A percentile compares a stretch with the other conserved stretches of the same genome.
These are phyloP conservation scores for Ceratobasidium sp. DNA, from an alignment of 1,284 basidiomycete genomes.

Conservation along the genomic window DNA sequence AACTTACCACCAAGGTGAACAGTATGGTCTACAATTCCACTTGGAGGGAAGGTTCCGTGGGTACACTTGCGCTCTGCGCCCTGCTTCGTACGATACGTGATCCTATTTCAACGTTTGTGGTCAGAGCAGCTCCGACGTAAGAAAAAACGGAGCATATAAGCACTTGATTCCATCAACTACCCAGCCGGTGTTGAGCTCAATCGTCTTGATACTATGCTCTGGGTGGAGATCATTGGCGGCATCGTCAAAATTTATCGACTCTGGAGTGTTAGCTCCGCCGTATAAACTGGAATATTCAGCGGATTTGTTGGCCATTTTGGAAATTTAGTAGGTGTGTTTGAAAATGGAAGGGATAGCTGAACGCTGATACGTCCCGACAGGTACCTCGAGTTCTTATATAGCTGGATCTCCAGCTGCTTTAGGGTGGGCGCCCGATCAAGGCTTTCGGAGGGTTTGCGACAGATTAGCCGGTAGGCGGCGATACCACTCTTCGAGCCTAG, in stretches of 20 bases:
- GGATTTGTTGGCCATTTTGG: too few species aligned
- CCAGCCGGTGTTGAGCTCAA: background rate
- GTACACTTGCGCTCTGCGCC: background rate
- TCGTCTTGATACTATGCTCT: background rate
- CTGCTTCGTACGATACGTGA: background rate
- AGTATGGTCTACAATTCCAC: background rate
- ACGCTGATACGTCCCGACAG: too few species aligned
- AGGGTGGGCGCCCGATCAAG: too few species aligned
- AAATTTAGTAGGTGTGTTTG: too few species aligned
- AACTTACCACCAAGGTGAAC: too few species aligned
- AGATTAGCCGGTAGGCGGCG: too few species aligned
- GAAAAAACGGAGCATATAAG: background rate
- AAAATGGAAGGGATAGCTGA: too few species aligned
- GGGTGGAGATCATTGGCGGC: background rate
- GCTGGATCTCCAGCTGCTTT: too few species aligned
- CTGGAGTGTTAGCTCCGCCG: background rate
- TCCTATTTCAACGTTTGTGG: background rate
- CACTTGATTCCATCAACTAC: background rate
- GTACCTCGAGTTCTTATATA: too few species aligned
- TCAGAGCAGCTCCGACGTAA: background rate
- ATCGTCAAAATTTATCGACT: background rate
- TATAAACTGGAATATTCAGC: too few species aligned
- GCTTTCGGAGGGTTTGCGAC: too few species aligned
- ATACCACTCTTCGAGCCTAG: too few species aligned
- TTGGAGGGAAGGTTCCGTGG: background rate